A percentile compares a stretch with the other conserved stretches of the same genome.
Conservation (phyloP, 139 green algal species). For the Chlamydomonas incerta region DNA sequence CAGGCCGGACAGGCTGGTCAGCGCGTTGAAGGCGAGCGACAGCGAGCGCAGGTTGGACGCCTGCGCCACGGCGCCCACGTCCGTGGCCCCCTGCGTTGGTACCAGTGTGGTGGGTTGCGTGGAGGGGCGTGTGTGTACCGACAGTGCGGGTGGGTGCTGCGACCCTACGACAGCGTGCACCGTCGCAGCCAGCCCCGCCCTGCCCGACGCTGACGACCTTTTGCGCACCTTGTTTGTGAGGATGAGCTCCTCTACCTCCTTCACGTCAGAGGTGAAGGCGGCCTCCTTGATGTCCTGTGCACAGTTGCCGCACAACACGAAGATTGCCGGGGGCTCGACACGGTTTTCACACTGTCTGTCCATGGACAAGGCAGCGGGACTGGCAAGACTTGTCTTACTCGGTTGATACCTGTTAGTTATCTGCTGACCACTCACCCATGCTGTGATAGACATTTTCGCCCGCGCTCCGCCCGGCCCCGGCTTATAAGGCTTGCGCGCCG, state of each 20-base stretch:
- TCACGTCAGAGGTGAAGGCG: constrained; percentile 6
- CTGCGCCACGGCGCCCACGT: constrained; percentile 6
- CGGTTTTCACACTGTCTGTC: neutral
- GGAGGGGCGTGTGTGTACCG: neutral
- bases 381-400: no score
- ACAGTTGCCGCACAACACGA: neutral
- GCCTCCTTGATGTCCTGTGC: constrained; percentile 45
- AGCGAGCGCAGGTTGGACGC: constrained; percentile 18
- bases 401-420: no score
- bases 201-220: no score
- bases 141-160: no score
- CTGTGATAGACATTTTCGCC: constrained; percentile 20
- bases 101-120: neutral
- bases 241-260: constrained; percentile 40
- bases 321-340: no score
- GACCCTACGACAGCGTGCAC: no score
- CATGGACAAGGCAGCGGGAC: no score
- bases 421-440: constrained; percentile 33
- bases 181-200: no score
- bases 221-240: constrained; percentile 44
- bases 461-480: no score
- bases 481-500: neutral
- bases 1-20: constrained; percentile 14
- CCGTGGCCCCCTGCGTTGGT: neutral
- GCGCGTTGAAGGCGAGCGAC: constrained; percentile 30